Conservation (phyloP, 2,329 filamentous ascomycete genomes). For the Monilinia fructigena region DNA sequence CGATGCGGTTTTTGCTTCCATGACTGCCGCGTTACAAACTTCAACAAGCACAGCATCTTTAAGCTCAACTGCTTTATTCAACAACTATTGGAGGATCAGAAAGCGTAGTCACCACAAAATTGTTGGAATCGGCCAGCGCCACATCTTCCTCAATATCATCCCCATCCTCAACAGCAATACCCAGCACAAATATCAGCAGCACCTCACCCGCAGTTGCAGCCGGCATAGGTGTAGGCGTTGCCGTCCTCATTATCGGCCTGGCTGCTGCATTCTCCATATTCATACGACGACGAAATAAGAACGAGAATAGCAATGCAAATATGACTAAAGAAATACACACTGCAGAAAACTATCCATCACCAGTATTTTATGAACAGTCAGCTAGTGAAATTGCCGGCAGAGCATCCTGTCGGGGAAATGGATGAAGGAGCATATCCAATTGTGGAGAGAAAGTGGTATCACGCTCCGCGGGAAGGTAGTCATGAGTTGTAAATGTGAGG, state of each 20-base stretch:
- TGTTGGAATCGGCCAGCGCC: not conserved
- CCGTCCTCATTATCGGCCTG: not conserved
- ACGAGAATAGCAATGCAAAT: too few relatives aligned
- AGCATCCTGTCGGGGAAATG: not conserved
- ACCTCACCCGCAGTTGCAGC: not conserved
- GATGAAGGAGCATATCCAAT: not conserved
- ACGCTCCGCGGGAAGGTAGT: not conserved
- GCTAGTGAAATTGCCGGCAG: not conserved
- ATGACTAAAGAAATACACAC: not conserved
- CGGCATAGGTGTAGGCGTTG: not conserved
- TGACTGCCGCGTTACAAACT: not conserved
- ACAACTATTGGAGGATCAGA: not conserved
- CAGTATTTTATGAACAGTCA: too few relatives aligned
- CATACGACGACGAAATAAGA: slow-evolving; percentile 3
- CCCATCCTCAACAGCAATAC: not conserved
- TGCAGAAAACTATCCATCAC: not conserved
- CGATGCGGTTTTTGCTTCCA: slow-evolving; percentile 9
- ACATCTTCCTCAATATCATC: not conserved
- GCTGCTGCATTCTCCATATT: slow-evolving; percentile 1
- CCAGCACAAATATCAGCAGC: not conserved
- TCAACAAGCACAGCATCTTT: not conserved
- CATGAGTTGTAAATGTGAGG: not conserved
- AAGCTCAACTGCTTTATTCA: not conserved
- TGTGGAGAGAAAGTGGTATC: not conserved
- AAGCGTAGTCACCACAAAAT: not conserved